Evolutionary conservation across 768 basidiomycete genomes (phyloP).

Genomic region (Lactarius quietus): DNA sequence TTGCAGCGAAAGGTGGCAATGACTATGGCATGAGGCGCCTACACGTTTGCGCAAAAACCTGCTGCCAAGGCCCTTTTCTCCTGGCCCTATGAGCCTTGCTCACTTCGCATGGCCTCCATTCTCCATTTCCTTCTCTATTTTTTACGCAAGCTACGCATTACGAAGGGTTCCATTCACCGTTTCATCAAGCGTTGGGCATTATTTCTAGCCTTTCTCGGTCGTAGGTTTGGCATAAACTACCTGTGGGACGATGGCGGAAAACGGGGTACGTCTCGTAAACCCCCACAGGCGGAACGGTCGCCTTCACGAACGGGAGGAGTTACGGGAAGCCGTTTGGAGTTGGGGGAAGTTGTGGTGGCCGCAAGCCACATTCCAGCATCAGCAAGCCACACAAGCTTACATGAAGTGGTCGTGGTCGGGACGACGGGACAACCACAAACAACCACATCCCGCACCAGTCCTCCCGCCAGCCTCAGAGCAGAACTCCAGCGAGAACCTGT

Average conservation of each 20-base stretch:
- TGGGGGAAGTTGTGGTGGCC: constrained; percentile 4
- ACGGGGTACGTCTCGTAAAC: not conserved
- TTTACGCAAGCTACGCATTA: constrained; percentile 1
- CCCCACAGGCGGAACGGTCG: not conserved
- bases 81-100: not conserved
- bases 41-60: not conserved
- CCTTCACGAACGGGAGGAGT: not conserved
- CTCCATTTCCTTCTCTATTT: constrained; percentile 6
- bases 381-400: constrained; percentile 5
- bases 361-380: constrained; percentile 13
- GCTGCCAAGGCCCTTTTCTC: not conserved
- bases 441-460: not conserved
- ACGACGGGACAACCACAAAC: not conserved
- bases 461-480: not conserved
- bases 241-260: not conserved
- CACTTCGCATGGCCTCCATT: constrained; percentile 2
- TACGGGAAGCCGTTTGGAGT: not conserved
- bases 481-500: not conserved
- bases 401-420: not conserved
- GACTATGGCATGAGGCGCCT: not conserved
- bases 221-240: not conserved
- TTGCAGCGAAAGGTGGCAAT: not conserved
- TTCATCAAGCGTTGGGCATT: not conserved
- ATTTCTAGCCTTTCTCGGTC: constrained; percentile 7
- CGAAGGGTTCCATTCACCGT: not conserved